These are phyloP conservation scores for Fusarium marasasianum DNA, from an alignment of 2,329 filamentous ascomycete species.

Conservation along the genomic window DNA sequence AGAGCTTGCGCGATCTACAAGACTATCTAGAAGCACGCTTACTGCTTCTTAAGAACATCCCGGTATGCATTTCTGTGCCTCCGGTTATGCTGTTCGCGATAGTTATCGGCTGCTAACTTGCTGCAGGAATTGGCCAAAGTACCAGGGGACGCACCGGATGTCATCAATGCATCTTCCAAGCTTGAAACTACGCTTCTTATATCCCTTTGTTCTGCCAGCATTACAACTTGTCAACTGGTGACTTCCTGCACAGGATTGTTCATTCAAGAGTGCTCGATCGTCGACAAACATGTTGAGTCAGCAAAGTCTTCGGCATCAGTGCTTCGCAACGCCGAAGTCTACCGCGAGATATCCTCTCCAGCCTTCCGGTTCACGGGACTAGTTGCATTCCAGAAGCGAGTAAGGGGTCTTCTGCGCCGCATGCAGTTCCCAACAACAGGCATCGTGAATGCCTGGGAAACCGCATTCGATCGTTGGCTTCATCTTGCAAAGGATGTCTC, in stretches of 20 bases:
- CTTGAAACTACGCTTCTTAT: conserved; percentile 71
- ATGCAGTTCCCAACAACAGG: conserved; percentile 71
- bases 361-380: conserved; percentile 73
- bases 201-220: conserved; percentile 71
- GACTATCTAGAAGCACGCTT: conserved; percentile 66
- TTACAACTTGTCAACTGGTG: conserved; percentile 72
- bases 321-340: conserved; percentile 69
- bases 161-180: conserved; percentile 61
- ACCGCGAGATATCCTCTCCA: conserved; percentile 69
- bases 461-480: conserved; percentile 72
- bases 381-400: conserved; percentile 75
- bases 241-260: conserved; percentile 70
- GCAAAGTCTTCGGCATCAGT: conserved; percentile 62
- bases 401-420: conserved; percentile 66
- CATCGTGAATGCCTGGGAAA: conserved; percentile 74
- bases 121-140: conserved; percentile 64
- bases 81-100: not conserved
- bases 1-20: conserved; percentile 59
- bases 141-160: conserved; percentile 64
- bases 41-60: conserved; percentile 60
- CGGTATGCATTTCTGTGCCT: conserved; percentile 49
- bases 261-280: conserved; percentile 67
- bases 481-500: conserved; percentile 71
- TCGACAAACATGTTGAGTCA: conserved; percentile 61
- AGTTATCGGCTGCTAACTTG: conserved; percentile 14